Evolutionary conservation across 305 asterid genomes (phyloP).

Genomic region (Fraxinus velutina): DNA sequence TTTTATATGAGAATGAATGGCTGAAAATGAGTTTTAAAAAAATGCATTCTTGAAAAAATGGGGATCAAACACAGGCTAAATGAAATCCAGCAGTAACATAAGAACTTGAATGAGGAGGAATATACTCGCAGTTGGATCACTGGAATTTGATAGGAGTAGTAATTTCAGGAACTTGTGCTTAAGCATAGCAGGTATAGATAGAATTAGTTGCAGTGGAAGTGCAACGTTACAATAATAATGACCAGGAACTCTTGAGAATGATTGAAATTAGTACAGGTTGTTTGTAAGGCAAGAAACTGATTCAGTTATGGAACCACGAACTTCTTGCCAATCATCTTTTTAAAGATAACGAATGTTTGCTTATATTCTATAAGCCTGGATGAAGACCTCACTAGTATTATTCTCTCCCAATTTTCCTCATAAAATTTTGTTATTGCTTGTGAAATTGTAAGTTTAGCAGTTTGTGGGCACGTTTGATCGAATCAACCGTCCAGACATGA

Average conservation of each 20-base stretch:
- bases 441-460: neutral
- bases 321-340: neutral
- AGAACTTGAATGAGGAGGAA: neutral
- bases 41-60: too few relatives aligned
- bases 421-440: neutral
- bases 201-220: neutral
- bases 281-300: neutral
- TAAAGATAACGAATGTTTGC: neutral
- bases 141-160: neutral
- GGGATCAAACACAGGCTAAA: neutral
- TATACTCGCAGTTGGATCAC: neutral
- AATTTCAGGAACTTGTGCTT: neutral
- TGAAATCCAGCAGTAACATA: neutral
- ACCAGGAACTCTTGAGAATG: neutral
- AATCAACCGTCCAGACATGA: neutral
- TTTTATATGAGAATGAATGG: neutral
- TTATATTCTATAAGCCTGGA: neutral
- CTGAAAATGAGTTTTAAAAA: neutral
- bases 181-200: neutral
- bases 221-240: neutral
- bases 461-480: slow-evolving; percentile 8
- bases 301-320: neutral
- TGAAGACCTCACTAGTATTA: neutral
- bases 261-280: neutral
- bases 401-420: neutral